Evolutionary conservation across 257 asterid genomes (phyloP).

Genomic region (Solanum sejunctum): DNA sequence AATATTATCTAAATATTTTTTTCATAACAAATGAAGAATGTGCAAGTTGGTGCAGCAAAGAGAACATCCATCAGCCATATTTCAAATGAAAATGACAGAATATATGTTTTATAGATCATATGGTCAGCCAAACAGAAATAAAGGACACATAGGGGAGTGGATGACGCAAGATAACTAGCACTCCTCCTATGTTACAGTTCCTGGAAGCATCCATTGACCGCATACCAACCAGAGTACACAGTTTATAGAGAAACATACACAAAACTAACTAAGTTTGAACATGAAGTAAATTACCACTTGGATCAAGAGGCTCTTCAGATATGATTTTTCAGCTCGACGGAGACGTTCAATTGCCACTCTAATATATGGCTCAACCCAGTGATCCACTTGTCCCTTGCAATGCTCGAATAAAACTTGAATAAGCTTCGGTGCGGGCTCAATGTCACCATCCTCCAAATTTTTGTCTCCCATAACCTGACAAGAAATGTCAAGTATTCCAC

Average conservation of each 20-base stretch:
- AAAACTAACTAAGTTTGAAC: background rate
- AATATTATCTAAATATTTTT: background rate
- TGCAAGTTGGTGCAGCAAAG: background rate
- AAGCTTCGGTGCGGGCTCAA: conserved; percentile 97
- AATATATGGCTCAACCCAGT: conserved; percentile 91
- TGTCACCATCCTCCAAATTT: conserved; percentile 88
- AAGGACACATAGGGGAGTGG: background rate
- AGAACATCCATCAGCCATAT: background rate
- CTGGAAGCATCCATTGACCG: background rate
- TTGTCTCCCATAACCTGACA: conserved; percentile 77
- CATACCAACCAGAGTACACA: background rate
- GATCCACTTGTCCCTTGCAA: conserved; percentile 95
- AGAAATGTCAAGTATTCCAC: background rate
- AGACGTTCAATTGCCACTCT: conserved; percentile 72
- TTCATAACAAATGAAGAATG: background rate
- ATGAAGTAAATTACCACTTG: conserved; percentile 61
- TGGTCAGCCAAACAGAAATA: background rate
- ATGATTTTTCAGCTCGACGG: conserved; percentile 59
- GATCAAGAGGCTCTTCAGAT: conserved; percentile 71
- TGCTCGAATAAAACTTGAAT: conserved; percentile 85
- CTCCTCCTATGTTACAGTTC: background rate
- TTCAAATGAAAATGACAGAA: background rate
- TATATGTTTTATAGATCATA: background rate
- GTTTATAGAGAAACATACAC: background rate
- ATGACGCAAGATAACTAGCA: background rate